phyloP scores from a whole-genome alignment of 1,284 basidiomycete genomes.

The Mycosarcoma maydis region DNA sequence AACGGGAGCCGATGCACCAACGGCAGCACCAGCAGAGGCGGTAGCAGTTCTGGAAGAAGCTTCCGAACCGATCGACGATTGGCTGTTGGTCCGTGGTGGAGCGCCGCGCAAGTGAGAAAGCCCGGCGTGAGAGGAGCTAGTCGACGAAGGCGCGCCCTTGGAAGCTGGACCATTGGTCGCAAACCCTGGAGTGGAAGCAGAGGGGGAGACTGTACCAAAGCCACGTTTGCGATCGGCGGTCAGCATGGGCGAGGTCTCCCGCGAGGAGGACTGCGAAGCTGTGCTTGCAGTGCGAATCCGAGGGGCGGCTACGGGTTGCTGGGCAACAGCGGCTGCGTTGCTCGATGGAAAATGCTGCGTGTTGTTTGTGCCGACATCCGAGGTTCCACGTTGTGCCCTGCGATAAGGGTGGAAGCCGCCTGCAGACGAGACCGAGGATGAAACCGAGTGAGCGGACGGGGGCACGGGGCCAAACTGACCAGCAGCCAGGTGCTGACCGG shows the following conservation, averaged over 20 bases:
- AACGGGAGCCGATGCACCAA: background rate
- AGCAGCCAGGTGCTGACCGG: constrained; percentile 18
- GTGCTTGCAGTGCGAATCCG: constrained; percentile 50
- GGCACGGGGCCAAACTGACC: constrained; percentile 29
- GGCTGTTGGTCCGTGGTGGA: constrained; percentile 44
- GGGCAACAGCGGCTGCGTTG: constrained; percentile 7
- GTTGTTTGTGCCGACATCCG: constrained; percentile 35
- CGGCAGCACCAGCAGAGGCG: constrained; percentile 1
- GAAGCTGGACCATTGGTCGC: constrained; percentile 3
- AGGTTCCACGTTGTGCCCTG: constrained; percentile 42
- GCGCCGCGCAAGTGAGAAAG: constrained; percentile 41
- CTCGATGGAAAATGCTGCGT: constrained; percentile 24
- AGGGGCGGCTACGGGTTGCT: constrained; percentile 8
- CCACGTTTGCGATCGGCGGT: constrained; percentile 41
- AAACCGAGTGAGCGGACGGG: constrained; percentile 29
- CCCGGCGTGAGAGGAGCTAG: constrained; percentile 31
- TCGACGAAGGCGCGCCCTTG: constrained; percentile 15
- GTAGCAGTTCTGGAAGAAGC: constrained; percentile 24
- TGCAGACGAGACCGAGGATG: constrained; percentile 36
- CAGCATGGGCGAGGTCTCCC: constrained; percentile 44
- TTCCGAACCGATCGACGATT: constrained; percentile 34
- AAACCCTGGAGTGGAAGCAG: constrained; percentile 24
- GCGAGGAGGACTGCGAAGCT: constrained; percentile 39
- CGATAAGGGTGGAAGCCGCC: constrained; percentile 61
- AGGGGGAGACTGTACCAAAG: constrained; percentile 10